Evolutionary conservation across 2,329 filamentous ascomycete species (phyloP).

Genomic region (Talaromyces sp.): DNA sequence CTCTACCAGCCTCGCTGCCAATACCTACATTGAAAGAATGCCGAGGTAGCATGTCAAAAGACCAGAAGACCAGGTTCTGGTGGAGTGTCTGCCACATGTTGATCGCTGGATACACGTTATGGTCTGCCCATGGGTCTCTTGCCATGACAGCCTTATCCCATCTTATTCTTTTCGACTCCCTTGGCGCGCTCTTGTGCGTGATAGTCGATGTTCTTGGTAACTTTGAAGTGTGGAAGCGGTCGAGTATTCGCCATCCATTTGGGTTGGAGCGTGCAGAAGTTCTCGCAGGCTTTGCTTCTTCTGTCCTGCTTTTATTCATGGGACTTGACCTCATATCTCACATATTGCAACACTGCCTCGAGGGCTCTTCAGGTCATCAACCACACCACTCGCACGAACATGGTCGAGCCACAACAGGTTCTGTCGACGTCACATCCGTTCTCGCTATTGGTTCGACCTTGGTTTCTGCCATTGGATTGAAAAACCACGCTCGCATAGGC

Average conservation of each 20-base stretch:
- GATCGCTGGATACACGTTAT: slow-evolving; percentile 78
- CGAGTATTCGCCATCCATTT: slow-evolving; percentile 89
- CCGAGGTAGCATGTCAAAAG: slow-evolving; percentile 79
- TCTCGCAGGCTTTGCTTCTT: slow-evolving; percentile 91
- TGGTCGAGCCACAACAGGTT: slow-evolving; percentile 64
- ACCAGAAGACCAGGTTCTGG: slow-evolving; percentile 74
- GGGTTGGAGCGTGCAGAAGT: slow-evolving; percentile 88
- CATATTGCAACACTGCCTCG: slow-evolving; percentile 86
- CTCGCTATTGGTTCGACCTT: slow-evolving; percentile 78
- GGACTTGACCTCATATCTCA: slow-evolving; percentile 93
- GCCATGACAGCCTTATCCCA: slow-evolving; percentile 90
- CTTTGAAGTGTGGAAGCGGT: slow-evolving; percentile 95
- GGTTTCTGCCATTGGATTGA: slow-evolving; percentile 77
- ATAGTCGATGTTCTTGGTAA: slow-evolving; percentile 90
- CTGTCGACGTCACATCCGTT: slow-evolving; percentile 73
- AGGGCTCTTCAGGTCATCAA: slow-evolving; percentile 67
- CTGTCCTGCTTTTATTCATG: slow-evolving; percentile 94
- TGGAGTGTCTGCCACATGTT: slow-evolving; percentile 89
- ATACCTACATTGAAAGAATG: slow-evolving; percentile 86
- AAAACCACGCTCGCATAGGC: slow-evolving; percentile 87
- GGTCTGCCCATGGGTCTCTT: slow-evolving; percentile 77
- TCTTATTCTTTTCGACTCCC: slow-evolving; percentile 89
- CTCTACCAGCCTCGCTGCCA: slow-evolving; percentile 84
- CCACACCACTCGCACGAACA: slow-evolving; percentile 67
- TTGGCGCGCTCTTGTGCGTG: slow-evolving; percentile 86